Evolutionary conservation across 1,284 basidiomycete genomes (phyloP), one percentile per base, ranked within the genome.

Genomic region (Ustilago hordei): DNA sequence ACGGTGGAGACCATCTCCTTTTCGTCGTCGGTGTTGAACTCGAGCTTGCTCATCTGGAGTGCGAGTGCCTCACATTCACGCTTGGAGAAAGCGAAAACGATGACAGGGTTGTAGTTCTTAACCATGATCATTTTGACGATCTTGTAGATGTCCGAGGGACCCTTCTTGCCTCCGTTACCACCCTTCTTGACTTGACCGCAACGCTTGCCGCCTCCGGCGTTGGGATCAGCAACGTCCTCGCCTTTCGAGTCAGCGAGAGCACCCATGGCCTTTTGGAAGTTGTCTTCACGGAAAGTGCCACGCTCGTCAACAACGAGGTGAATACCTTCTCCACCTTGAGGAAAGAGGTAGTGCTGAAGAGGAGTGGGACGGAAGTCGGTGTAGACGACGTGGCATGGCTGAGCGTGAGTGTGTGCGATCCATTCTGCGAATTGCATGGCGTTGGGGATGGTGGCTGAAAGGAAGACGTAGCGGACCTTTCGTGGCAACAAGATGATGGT

Each of bases 391-490:
- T 99, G 97, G 87, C 97, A 99, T 0, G 97, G 96, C 84, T 99
- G 97, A 64, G 96, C 92, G 84, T 99, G 97, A 0, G 93, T 95
- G 85, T 95, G 93, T 87, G 93, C 95, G 84, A 99, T 95, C 97
- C 97, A 99, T 86, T 98, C 94, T 45, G 96, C 95, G 80, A 99
- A 99, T 86, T 99, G 95, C 94, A 98, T 97, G 9, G 97, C 95
- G 87, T 99, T 99, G 43, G 97, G 97, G 69, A 99, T 99, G 32
- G 97, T 99, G 62, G 97, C 96, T n/a, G 97, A 99, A 43, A 99
- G 91, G 88, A 99, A 99, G 74, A 99, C 97, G 86, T 98, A 97
- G 87, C 93, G 95, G 67, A 99, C 96, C 31, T 91, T 92, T 86
- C 98, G 94, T 4, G 97, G 96, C 8, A 99, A 91, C 0, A 99